Evolutionary conservation across 495 filamentous ascomycete genomes (phyloP).

Genomic region (Penicillium fimorum): DNA sequence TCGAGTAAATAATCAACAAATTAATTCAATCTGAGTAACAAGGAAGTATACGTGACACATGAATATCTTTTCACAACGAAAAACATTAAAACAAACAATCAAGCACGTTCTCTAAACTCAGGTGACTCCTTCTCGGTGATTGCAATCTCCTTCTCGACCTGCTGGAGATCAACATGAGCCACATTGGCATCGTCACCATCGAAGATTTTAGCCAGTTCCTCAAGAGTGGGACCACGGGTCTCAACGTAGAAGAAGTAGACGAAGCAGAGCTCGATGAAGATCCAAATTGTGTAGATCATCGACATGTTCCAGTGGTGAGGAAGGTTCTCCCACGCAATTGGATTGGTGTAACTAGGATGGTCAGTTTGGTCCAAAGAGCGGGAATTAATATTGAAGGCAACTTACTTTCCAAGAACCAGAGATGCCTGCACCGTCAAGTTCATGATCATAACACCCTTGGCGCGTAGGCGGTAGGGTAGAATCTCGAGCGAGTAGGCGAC

Average conservation of each 20-base stretch:
- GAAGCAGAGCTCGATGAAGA: conserved; percentile 54
- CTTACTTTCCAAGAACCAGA: conserved; percentile 53
- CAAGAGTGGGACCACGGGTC: conserved; percentile 61
- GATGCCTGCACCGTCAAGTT: conserved; percentile 58
- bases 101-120: conserved; percentile 3
- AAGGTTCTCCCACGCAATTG: conserved; percentile 54
- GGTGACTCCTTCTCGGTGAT: conserved; percentile 6
- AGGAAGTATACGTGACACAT: background rate
- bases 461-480: conserved; percentile 61
- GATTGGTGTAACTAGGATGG: conserved; percentile 40
- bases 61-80: background rate
- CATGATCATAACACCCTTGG: conserved; percentile 67
- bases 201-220: conserved; percentile 62
- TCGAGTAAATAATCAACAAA: background rate
- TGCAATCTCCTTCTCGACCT: conserved; percentile 20
- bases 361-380: background rate
- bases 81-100: background rate
- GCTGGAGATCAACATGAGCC: conserved; percentile 21
- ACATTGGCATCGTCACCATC: conserved; percentile 55
- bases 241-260: conserved; percentile 66
- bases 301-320: conserved; percentile 54
- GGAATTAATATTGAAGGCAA: conserved; percentile 4
- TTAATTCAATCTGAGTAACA: background rate
- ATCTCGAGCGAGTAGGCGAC: conserved; percentile 63
- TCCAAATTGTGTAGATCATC: conserved; percentile 59